Percentiles rank a stretch among this genome's conserved stretches.
phyloP scores from a whole-genome alignment of 106 monocot species.

The Allium sativum region DNA sequence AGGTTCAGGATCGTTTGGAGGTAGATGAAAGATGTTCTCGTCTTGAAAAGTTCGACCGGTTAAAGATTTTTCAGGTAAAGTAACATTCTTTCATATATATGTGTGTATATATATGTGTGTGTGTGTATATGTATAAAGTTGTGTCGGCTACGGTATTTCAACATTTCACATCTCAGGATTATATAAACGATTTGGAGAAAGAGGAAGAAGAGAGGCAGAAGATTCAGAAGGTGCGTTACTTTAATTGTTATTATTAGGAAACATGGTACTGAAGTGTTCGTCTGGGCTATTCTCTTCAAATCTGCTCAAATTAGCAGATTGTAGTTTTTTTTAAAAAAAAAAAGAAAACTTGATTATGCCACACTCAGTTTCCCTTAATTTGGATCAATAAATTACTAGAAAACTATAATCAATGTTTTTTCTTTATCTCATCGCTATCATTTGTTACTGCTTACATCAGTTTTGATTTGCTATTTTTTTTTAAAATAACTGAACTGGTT shows the following conservation, averaged over 20 bases:
- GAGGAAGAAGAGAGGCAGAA: conserved; percentile 76
- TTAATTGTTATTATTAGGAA: background rate
- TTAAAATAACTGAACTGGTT: background rate
- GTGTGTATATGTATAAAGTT: too few relatives aligned
- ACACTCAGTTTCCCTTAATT: too few relatives aligned
- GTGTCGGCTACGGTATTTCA: background rate
- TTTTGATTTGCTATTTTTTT: background rate
- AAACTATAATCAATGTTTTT: background rate
- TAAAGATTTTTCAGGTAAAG: conserved; percentile 74
- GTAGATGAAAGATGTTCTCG: conserved; percentile 79
- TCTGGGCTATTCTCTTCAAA: background rate
- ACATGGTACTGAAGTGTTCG: background rate
- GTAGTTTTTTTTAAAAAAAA: too few relatives aligned
- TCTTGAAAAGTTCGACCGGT: conserved; percentile 77
- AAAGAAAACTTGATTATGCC: too few relatives aligned
- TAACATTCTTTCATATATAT: background rate
- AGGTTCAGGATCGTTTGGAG: conserved; percentile 75
- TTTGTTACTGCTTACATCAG: background rate
- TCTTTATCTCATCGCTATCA: background rate
- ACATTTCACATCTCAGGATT: conserved; percentile 50
- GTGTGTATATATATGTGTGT: too few relatives aligned
- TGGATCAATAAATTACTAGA: too few relatives aligned
- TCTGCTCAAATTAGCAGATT: too few relatives aligned
- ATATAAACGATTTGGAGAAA: conserved; percentile 74
- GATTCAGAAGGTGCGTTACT: conserved; percentile 51